Evolutionary conservation across 345 rosid species (phyloP).

Genomic region (Gossypium turneri): DNA sequence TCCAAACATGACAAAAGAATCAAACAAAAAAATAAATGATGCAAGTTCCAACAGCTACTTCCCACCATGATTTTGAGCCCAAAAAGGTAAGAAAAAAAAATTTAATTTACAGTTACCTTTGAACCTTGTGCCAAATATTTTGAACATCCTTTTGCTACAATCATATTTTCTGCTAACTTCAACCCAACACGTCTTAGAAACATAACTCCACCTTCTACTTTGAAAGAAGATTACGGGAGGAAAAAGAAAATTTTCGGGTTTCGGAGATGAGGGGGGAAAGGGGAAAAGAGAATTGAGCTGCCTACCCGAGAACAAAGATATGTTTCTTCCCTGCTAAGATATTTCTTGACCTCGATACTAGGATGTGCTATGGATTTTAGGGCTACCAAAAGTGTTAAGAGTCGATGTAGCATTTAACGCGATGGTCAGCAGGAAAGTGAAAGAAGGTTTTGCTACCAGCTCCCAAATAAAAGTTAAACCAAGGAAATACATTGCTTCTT

Average conservation of each 20-base stretch:
- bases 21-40: constrained; percentile 33
- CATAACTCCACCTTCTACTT: constrained; percentile 48
- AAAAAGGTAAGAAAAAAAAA: not conserved
- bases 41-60: constrained; percentile 51
- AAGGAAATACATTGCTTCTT: constrained; percentile 26
- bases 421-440: constrained; percentile 29
- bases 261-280: constrained; percentile 5
- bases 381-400: constrained; percentile 26
- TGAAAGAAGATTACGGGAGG: constrained; percentile 23
- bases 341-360: constrained; percentile 21
- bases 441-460: constrained; percentile 46
- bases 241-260: constrained; percentile 18
- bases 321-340: constrained; percentile 37
- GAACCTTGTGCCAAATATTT: constrained; percentile 45
- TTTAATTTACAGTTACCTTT: constrained; percentile 33
- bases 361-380: constrained; percentile 27
- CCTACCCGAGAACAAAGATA: constrained; percentile 32
- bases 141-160: constrained; percentile 55
- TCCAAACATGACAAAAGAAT: constrained; percentile 44
- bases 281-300: constrained; percentile 34
- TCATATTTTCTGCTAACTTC: constrained; percentile 48
- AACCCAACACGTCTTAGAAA: constrained; percentile 40
- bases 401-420: constrained; percentile 35
- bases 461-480: constrained; percentile 29
- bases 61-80: constrained; percentile 35